A percentile compares a stretch with the other conserved stretches of the same genome.
These are phyloP conservation scores for Erodium texanum DNA, from an alignment of 441 rosid species.

Conservation along the genomic window DNA sequence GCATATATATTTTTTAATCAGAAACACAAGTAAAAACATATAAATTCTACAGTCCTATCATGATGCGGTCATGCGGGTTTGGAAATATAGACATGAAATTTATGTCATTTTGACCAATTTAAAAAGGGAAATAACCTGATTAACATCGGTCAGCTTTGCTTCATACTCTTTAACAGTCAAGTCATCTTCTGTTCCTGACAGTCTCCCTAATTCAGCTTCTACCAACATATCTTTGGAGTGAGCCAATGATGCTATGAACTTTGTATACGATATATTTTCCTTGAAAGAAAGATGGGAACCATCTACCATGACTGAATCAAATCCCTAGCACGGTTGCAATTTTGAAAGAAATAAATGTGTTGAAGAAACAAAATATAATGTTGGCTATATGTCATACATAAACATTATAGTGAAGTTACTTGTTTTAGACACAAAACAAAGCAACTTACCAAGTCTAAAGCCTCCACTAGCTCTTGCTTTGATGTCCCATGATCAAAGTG, in stretches of 20 bases:
- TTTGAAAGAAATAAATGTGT: no score
- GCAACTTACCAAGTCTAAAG: constrained; percentile 59
- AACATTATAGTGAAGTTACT: not conserved
- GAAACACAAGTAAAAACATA: no score
- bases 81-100: no score
- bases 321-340: constrained; percentile 41
- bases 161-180: constrained; percentile 88
- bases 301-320: constrained; percentile 89
- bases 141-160: constrained; percentile 73
- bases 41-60: no score
- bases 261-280: constrained; percentile 69
- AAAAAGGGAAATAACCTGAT: constrained; percentile 43
- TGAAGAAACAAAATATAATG: no score
- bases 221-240: constrained; percentile 59
- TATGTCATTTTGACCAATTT: no score
- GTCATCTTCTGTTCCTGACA: constrained; percentile 95
- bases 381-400: no score
- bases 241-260: constrained; percentile 54
- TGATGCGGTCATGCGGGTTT: no score
- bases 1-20: no score
- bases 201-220: constrained; percentile 92
- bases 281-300: constrained; percentile 83
- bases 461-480: constrained; percentile 70
- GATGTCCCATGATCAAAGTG: constrained; percentile 94
- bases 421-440: constrained; percentile 5